Conservation (phyloP, 108 stramenopile species). For the Parmales sp. region DNA sequence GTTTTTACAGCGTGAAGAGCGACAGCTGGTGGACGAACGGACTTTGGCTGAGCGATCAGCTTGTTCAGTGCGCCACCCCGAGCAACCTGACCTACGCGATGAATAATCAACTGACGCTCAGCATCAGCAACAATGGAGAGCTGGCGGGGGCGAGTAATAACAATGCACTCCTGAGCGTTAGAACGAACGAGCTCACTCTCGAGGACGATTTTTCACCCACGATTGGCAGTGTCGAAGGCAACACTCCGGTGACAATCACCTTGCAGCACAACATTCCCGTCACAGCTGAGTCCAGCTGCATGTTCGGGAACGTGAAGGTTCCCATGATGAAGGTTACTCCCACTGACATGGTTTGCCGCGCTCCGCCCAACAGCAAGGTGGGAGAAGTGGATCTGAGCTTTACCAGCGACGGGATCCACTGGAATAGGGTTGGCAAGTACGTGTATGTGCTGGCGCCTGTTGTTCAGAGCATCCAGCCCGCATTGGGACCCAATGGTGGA, state of each 20-base stretch:
- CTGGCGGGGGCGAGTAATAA: no score
- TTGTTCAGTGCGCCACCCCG: conserved; percentile 30
- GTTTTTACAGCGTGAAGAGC: conserved; percentile 27
- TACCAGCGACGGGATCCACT: not conserved
- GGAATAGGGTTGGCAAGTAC: not conserved
- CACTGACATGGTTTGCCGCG: not conserved
- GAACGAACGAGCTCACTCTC: no score
- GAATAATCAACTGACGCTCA: no score
- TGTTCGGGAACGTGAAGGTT: conserved; percentile 2
- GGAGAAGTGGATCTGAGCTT: not conserved
- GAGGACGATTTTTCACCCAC: no score
- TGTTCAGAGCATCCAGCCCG: conserved; percentile 9
- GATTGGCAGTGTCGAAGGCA: not conserved
- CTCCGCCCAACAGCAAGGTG: not conserved
- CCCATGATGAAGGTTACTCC: not conserved
- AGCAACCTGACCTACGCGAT: not conserved
- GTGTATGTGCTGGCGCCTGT: not conserved
- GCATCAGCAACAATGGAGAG: no score
- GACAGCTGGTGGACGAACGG: conserved; percentile 21
- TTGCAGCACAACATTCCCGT: not conserved
- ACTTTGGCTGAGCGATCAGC: conserved; percentile 19
- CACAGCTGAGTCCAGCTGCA: not conserved
- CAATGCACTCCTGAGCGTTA: no score
- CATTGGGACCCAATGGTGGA: conserved; percentile 15
- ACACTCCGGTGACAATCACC: not conserved